These are phyloP conservation scores for Limnomonas spitsbergensis DNA, from an alignment of 139 green algal species.

Conservation along the genomic window DNA sequence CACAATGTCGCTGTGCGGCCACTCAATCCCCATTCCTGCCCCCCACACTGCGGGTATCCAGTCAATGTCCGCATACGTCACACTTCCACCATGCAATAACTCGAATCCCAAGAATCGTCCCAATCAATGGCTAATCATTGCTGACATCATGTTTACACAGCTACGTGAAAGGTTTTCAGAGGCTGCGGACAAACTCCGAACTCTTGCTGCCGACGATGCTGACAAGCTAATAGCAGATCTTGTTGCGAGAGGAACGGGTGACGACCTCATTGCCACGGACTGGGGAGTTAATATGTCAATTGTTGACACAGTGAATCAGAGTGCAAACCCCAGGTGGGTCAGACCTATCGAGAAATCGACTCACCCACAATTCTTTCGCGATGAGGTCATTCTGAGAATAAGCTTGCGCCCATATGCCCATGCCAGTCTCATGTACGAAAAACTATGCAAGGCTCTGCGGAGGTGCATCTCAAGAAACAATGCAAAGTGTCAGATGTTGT, in stretches of 20 bases:
- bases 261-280: background rate
- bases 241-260: background rate
- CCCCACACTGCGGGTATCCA: no score
- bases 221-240: background rate
- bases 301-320: conserved; percentile 5
- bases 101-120: no score
- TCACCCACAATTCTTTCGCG: background rate
- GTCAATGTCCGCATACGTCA: no score
- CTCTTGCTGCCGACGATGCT: background rate
- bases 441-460: background rate
- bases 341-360: background rate
- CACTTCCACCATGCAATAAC: no score
- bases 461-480: background rate
- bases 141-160: background rate
- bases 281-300: background rate
- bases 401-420: no score
- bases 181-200: background rate
- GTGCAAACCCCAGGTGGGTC: background rate
- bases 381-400: background rate
- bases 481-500: conserved; percentile 1
- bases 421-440: conserved; percentile 13
- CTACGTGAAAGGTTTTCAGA: background rate
- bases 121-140: no score
- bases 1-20: no score
- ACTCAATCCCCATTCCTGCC: no score